Base-by-base conservation (phyloP, 805 yeast genomes). In the Starmerella tilneyi region DNA sequence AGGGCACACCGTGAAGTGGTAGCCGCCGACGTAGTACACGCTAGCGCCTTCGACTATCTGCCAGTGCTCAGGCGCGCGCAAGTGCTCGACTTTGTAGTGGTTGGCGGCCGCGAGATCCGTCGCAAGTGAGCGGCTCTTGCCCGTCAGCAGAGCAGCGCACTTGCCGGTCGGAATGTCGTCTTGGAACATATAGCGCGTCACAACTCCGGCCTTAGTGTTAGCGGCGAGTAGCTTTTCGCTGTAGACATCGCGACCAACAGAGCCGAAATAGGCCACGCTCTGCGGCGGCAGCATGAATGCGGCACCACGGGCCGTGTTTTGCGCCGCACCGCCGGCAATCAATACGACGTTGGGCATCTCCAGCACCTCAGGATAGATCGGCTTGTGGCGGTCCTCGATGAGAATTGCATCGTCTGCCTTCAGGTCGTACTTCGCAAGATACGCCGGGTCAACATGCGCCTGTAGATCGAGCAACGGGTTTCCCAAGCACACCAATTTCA, bases 321-420 rank as follows among this genome's bases (percentile, higher is more conserved):
- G 99, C 50, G 96, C 98, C 59, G 99, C 99, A 64, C 99, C 99
- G 57, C 99, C 99, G 51, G 99, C 98, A 56, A 89, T 76, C 50
- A 78, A 67, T 58, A 77, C 75, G 51, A 84, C 78, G 48, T 72
- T 75, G 29, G 73, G 69, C 62, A 68, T 69, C 29, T 70, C 64
- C 45, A 85, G 68, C 55, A 84, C 74, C 65, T 92, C 97, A 48
- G 75, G 80, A 66, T 72, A 92, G 62, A 92, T 83, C 45, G 89
- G 83, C 77, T 78, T 67, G 69, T 85, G 96, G 64, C 79, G 74
- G 53, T 78, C 86, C 56, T 84, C 94, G 29, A 76, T 76, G 53
- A 92, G 76, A 58, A 92, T 86, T 55, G 98, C 97, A 66, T 89
- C 97, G 64, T 92, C 81, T 51, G 81, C 85, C 66, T 89, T 86